Percentiles rank a stretch among this genome's conserved stretches.
Evolutionary conservation across 306 rosid genomes (phyloP).

Genomic region (Elaeagnus macrophylla): DNA sequence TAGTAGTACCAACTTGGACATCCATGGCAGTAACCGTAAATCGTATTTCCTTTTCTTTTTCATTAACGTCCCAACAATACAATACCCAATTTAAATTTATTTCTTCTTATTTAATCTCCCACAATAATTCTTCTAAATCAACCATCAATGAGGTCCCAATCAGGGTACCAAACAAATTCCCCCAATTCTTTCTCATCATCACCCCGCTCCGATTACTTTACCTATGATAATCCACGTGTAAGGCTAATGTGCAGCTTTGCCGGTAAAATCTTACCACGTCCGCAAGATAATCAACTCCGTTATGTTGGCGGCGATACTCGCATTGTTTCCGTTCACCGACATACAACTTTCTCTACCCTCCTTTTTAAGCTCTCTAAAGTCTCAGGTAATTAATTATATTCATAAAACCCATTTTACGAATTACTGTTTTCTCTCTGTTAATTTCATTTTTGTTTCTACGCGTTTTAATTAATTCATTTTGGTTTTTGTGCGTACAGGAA

Average conservation of each 20-base stretch:
- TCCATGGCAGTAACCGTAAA: no score
- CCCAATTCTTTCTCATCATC: conserved; percentile 64
- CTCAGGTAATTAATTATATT: conserved; percentile 32
- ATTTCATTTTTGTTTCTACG: background rate
- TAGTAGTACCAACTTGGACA: no score
- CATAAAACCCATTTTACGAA: background rate
- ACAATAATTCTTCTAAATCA: no score
- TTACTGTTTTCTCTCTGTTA: background rate
- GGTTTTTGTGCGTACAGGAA: conserved; percentile 34
- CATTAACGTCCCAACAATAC: no score
- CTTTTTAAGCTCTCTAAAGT: conserved; percentile 68
- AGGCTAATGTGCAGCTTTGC: conserved; percentile 99
- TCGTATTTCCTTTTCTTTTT: no score
- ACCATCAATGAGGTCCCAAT: background rate
- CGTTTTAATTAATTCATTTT: background rate
- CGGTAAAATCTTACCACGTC: conserved; percentile 84
- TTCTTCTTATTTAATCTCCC: no score
- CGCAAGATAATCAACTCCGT: conserved; percentile 87
- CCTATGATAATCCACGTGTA: conserved; percentile 41
- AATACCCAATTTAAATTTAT: no score
- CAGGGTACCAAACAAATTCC: conserved; percentile 43
- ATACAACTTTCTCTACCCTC: conserved; percentile 53
- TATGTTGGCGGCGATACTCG: conserved; percentile 96
- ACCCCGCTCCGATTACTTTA: conserved; percentile 57
- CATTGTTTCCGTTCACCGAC: conserved; percentile 65